A percentile compares a stretch with the other conserved stretches of the same genome.
phyloP scores from a whole-genome alignment of 805 yeast species.

The Saccharomycopsis capsularis region DNA sequence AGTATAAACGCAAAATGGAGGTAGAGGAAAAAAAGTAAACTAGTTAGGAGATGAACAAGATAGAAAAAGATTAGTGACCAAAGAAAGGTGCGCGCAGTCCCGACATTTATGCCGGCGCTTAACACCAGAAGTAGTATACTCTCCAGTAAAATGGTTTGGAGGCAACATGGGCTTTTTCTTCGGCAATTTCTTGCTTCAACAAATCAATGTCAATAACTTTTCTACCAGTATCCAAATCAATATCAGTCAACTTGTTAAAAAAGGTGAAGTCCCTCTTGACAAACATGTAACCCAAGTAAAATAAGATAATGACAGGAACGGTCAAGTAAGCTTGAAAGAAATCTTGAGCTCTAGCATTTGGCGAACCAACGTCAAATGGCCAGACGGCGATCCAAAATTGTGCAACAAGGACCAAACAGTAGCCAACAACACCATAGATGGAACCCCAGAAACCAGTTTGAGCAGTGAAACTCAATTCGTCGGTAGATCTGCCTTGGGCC shows the following conservation, averaged over 20 bases:
- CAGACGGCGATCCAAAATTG: constrained; percentile 80
- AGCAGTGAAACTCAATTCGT: constrained; percentile 61
- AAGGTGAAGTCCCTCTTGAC: constrained; percentile 39
- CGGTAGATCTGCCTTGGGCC: constrained; percentile 59
- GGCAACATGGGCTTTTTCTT: constrained; percentile 39
- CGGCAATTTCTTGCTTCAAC: constrained; percentile 45
- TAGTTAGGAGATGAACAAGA: no score
- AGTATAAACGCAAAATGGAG: no score
- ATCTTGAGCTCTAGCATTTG: constrained; percentile 40
- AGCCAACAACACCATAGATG: constrained; percentile 49
- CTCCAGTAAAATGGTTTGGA: constrained; percentile 43
- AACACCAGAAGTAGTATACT: constrained; percentile 42
- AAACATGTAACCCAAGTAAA: constrained; percentile 52
- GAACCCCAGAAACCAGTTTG: constrained; percentile 68
- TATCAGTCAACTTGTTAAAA: constrained; percentile 38
- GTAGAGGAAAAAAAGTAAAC: no score
- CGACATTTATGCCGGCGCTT: no score
- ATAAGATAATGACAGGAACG: constrained; percentile 50
- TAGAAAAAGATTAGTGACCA: no score
- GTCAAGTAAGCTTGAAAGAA: constrained; percentile 67
- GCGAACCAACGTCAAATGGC: constrained; percentile 54
- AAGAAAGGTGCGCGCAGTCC: no score
- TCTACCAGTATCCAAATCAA: constrained; percentile 60
- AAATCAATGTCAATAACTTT: constrained; percentile 49
- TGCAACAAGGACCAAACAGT: constrained; percentile 55